Conservation (phyloP, 768 basidiomycete genomes). For the Boletus reticuloceps region DNA sequence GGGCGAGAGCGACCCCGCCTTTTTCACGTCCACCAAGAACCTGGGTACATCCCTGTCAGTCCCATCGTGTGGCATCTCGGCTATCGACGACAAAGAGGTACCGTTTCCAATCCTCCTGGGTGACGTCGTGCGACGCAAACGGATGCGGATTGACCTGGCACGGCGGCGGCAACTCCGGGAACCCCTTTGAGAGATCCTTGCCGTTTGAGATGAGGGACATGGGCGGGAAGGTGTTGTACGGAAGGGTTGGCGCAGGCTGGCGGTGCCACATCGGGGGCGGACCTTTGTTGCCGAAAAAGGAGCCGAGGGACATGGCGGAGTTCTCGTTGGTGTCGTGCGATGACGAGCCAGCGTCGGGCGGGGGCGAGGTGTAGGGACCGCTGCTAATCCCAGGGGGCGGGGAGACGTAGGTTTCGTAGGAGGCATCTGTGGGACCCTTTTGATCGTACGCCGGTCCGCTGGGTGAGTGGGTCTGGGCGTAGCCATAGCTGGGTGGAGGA, state of each 20-base stretch:
- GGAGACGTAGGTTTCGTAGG: not conserved
- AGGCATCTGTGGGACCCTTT: no score
- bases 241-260: conserved; percentile 7
- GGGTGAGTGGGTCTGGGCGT: conserved; percentile 5
- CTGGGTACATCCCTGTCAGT: not conserved
- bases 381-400: not conserved
- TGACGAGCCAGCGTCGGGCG: not conserved
- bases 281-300: conserved; percentile 30
- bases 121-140: conserved; percentile 48
- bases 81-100: conserved; percentile 9
- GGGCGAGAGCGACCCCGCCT: conserved; percentile 32
- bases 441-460: no score
- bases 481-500: conserved; percentile 13
- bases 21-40: conserved; percentile 39
- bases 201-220: conserved; percentile 30
- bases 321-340: not conserved
- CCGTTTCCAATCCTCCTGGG: conserved; percentile 50
- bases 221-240: conserved; percentile 25
- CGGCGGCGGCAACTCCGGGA: conserved; percentile 43
- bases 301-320: conserved; percentile 11
- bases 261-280: conserved; percentile 28
- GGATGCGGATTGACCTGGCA: conserved; percentile 42
- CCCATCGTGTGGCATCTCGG: no score
- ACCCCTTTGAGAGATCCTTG: conserved; percentile 38
- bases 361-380: not conserved